Evolutionary conservation across 1,139 yeast species (phyloP).

Genomic region (Yamadazyma sp.): DNA sequence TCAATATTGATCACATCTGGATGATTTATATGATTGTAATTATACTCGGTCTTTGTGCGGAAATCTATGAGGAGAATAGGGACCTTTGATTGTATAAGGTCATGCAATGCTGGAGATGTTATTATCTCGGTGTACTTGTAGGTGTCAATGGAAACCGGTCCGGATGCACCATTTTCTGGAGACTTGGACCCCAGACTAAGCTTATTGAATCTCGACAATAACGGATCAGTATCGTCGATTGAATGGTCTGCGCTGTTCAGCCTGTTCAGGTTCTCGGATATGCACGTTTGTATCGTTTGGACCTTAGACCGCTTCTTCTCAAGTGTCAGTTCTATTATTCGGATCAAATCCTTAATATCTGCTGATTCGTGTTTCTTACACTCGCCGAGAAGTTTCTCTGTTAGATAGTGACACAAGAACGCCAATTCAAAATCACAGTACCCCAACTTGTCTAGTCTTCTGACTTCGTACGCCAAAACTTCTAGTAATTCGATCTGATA

Average conservation of each 20-base stretch:
- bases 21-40: slow-evolving; percentile 57
- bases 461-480: slow-evolving; percentile 32
- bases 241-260: no score
- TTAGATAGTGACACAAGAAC: slow-evolving; percentile 25
- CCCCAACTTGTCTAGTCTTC: slow-evolving; percentile 25
- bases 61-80: slow-evolving; percentile 60
- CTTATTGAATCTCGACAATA: slow-evolving; percentile 21
- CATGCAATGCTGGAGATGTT: slow-evolving; percentile 24
- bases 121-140: slow-evolving; percentile 26
- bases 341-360: slow-evolving; percentile 21
- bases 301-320: slow-evolving; percentile 17
- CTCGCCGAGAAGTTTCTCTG: slow-evolving; percentile 17
- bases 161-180: neutral
- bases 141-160: neutral
- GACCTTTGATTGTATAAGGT: slow-evolving; percentile 17
- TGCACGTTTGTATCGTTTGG: slow-evolving; percentile 7
- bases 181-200: slow-evolving; percentile 8
- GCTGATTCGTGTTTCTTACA: slow-evolving; percentile 14
- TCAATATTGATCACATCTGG: slow-evolving; percentile 66
- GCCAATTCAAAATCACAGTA: slow-evolving; percentile 44
- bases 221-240: slow-evolving; percentile 18
- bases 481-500: slow-evolving; percentile 36
- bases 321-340: slow-evolving; percentile 24
- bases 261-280: neutral
- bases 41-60: slow-evolving; percentile 58